Evolutionary conservation across 1,139 yeast genomes (phyloP), one percentile per base, ranked within the genome.

Genomic region (Magnusiomyces ingens): DNA sequence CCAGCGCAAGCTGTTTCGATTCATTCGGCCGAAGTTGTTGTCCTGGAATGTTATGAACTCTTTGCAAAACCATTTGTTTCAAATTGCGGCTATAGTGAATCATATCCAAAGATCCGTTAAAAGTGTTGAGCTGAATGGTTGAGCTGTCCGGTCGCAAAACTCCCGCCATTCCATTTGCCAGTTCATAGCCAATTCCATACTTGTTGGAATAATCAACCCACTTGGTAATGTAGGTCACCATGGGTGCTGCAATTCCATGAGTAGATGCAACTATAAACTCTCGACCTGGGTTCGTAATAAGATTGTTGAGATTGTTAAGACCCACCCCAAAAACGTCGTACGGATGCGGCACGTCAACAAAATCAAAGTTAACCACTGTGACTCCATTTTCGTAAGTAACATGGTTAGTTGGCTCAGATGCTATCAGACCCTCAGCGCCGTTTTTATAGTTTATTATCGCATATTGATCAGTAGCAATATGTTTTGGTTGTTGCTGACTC

Each of bases 191-290:
- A 64, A 94, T 85, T 0, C 99, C 99, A 69, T 91, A 95, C 66
- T 87, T 89, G 72, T 91, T 90, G 44, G 96, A 87, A 68, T 93
- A 93, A 69, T 94, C 99, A 35, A 94, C 99, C 99, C 99, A 94
- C 68, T 91, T 91, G 59, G 95, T 85, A 50, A 93, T 84, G 58
- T 88, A 80, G 8, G 64, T 48, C 5, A 50, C 50, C n/a, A 49
- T 46, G 1, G 57, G 57, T 11, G 41, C 26, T 4, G 32, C 8
- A 8, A 26, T 26, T 8, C 32, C 32, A 26, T 26, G 32, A 26
- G 32, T 26, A 26, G 32, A 26, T 5, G 32, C 32, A 26, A 26
- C 32, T 26, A 26, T 26, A 26, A 26, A 26, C 32, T 26, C 32
- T 26, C 32, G 32, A 26, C 32, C 32, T 5, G 32, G 32, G 8